Evolutionary conservation across 352 stramenopile genomes (phyloP), one percentile per base, ranked within the genome.

Genomic region (Phytophthora pseudosyringae): DNA sequence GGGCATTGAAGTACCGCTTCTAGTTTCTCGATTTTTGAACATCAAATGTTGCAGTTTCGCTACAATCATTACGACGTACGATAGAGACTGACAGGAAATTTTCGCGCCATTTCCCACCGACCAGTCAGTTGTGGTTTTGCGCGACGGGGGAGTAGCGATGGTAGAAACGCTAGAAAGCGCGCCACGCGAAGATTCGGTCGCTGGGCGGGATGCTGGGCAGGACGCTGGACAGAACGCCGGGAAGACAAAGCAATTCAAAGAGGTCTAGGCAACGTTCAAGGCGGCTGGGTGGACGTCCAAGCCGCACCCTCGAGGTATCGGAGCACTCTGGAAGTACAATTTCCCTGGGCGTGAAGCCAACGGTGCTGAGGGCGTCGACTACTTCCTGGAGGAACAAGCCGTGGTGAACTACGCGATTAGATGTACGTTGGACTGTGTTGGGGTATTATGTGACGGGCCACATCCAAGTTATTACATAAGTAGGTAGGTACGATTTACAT

Each of bases 11-110:
- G n/a, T 41, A 53, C 46, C 15, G 28, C 46, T 43, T 18, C 1
- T 3, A 33, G 8, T 54, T 54, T 44, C 32, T 44, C 47, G 47
- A 54, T 44, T 43, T 54, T 43, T 44, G 31, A n/a, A 1, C 32
- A 54, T 54, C 1, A 3, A 21, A 33, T 54, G 8, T 44, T 3
- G 16, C n/a, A 44, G 47, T 33, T 21, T 41, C n/a, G 32, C 0
- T 15, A 31, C 47, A 43, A 16, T 54, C 47, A 54, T 41, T 53
- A 0, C 29, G 31, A 40, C 5, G 12, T n/a, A 16, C 0, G 1
- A 32, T 44, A 13, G n/a, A 32, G 7, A 21, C 7, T 25, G 3
- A 54, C 4, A 54, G 47, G 32, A 0, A 40, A 54, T 16, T n/a
- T 54, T 54, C 32, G 13, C 31, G 16, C 47, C 32, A 44, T 18